These are phyloP conservation scores for Claviceps sp. DNA, from an alignment of 2,329 filamentous ascomycete species.

Conservation along the genomic window DNA sequence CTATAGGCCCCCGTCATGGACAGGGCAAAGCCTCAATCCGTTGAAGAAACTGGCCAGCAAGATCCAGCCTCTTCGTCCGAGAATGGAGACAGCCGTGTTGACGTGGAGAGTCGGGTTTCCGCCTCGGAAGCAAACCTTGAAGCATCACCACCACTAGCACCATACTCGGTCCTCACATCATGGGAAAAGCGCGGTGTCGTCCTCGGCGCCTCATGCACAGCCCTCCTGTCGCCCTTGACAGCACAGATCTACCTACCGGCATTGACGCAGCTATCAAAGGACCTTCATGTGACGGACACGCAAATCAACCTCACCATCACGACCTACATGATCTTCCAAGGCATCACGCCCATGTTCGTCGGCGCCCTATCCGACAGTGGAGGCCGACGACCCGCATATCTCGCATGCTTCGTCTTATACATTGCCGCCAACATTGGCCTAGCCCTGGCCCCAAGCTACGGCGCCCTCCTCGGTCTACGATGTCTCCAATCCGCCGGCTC, in stretches of 20 bases:
- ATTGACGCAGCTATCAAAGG: conserved; percentile 31
- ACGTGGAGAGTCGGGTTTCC: neutral
- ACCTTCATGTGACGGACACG: conserved; percentile 28
- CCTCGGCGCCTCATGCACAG: conserved; percentile 23
- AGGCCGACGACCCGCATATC: conserved; percentile 40
- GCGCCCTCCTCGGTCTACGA: conserved; percentile 37
- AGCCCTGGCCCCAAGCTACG: conserved; percentile 34
- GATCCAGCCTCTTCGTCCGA: neutral
- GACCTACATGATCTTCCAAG: conserved; percentile 48
- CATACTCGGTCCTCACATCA: conserved; percentile 25
- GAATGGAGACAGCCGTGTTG: neutral
- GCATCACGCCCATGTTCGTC: conserved; percentile 42
- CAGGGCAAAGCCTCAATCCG: neutral
- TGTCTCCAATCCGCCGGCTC: conserved; percentile 45
- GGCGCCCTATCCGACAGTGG: conserved; percentile 41
- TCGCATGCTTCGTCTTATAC: conserved; percentile 39
- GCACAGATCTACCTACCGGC: conserved; percentile 43
- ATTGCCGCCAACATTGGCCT: conserved; percentile 40
- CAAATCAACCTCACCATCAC: conserved; percentile 39
- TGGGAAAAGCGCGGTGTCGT: conserved; percentile 29
- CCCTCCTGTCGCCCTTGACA: conserved; percentile 33
- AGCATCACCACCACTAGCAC: conserved; percentile 5
- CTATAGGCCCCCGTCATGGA: neutral
- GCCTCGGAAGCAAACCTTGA: neutral
- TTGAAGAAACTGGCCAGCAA: neutral